A percentile compares a stretch with the other conserved stretches of the same genome.
phyloP scores from a whole-genome alignment of 345 rosid species.

The Ailanthus altissimus region DNA sequence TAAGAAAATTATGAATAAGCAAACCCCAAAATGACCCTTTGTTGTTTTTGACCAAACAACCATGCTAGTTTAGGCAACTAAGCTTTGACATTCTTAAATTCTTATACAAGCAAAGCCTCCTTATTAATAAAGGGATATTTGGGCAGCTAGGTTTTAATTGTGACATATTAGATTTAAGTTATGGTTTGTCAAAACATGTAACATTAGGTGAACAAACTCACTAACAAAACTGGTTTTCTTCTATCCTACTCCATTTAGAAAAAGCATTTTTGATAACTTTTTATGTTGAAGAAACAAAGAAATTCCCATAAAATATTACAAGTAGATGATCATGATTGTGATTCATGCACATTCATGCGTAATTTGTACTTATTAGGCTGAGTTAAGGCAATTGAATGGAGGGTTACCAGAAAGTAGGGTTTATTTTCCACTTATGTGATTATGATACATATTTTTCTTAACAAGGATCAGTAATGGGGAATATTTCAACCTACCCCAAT shows the following conservation, averaged over 20 bases:
- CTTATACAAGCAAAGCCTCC: background rate
- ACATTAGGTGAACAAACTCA: slow-evolving; percentile 42
- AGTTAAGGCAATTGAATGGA: no score
- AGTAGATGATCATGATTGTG: background rate
- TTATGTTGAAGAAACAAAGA: background rate
- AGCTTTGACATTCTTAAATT: slow-evolving; percentile 7
- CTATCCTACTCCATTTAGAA: slow-evolving; percentile 1
- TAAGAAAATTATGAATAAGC: background rate
- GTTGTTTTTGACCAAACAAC: slow-evolving; percentile 14
- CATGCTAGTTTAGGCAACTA: slow-evolving; percentile 28
- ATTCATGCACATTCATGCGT: no score
- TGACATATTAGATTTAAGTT: background rate
- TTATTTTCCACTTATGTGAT: no score
- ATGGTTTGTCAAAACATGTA: slow-evolving; percentile 3
- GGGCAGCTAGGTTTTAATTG: slow-evolving; percentile 1
- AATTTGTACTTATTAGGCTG: no score
- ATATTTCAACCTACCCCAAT: no score
- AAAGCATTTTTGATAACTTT: background rate
- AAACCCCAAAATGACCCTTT: background rate
- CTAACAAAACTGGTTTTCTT: background rate
- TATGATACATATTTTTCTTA: no score
- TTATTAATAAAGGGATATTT: background rate
- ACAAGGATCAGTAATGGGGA: no score
- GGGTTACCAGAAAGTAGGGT: no score
- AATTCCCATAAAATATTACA: background rate